phyloP scores from a whole-genome alignment of 2,329 filamentous ascomycete species.

The Sporothrix dimorphospora region DNA sequence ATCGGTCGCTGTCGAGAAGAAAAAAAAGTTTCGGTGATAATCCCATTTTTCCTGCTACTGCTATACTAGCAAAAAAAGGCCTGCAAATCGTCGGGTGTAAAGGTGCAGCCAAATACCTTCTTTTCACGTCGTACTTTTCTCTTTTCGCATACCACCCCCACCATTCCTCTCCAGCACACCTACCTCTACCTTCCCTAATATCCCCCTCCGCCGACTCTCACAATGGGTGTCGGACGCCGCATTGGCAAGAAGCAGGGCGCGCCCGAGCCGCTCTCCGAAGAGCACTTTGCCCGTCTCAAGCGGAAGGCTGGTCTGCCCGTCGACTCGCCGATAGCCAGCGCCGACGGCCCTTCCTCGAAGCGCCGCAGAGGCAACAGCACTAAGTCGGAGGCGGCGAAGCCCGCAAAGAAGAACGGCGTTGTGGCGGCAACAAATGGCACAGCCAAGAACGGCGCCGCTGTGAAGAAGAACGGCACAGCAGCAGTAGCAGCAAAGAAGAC shows the following conservation, averaged over 20 bases:
- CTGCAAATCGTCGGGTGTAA: neutral
- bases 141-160: no score
- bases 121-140: neutral
- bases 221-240: slow-evolving; percentile 86
- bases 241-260: slow-evolving; percentile 90
- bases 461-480: slow-evolving; percentile 36
- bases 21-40: slow-evolving; percentile 29
- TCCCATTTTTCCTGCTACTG: slow-evolving; percentile 2
- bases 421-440: slow-evolving; percentile 30
- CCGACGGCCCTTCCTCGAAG: slow-evolving; percentile 64
- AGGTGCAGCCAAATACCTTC: neutral
- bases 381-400: slow-evolving; percentile 38
- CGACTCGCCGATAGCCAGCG: slow-evolving; percentile 50
- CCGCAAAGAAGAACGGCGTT: slow-evolving; percentile 41
- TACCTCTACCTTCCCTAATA: neutral
- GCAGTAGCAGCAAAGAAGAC: slow-evolving; percentile 38
- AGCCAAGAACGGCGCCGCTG: slow-evolving; percentile 34
- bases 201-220: slow-evolving; percentile 36
- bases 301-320: slow-evolving; percentile 77
- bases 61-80: neutral
- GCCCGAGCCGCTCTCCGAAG: slow-evolving; percentile 80
- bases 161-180: neutral
- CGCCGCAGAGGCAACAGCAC: slow-evolving; percentile 46
- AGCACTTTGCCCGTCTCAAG: slow-evolving; percentile 77
- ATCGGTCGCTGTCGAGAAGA: slow-evolving; percentile 27